phyloP scores from a whole-genome alignment of 441 rosid genomes.

The Corymbia calophylla region DNA sequence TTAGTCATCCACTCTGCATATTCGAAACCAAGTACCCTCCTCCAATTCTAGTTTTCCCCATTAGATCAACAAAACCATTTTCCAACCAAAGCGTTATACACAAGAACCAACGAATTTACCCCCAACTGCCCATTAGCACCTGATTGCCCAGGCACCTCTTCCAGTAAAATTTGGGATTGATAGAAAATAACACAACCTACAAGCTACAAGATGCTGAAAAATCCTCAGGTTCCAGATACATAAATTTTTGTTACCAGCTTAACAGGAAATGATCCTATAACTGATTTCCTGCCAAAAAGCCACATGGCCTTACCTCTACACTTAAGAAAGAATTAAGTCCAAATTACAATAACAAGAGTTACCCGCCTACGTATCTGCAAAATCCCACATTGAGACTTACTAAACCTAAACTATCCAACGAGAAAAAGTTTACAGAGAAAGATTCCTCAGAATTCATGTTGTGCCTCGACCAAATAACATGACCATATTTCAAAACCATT shows the following conservation, averaged over 20 bases:
- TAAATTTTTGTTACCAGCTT: neutral
- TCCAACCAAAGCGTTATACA: neutral
- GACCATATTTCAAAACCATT: neutral
- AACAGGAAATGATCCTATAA: neutral
- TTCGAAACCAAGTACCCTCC: neutral
- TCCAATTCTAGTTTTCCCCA: neutral
- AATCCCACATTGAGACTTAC: neutral
- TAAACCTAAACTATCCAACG: neutral
- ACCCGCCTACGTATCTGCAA: neutral
- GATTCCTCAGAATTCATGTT: neutral
- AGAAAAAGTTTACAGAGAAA: neutral
- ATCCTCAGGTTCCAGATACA: neutral
- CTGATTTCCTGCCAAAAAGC: neutral
- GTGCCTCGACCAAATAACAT: neutral
- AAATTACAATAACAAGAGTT: neutral
- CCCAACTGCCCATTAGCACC: neutral
- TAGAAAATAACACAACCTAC: neutral
- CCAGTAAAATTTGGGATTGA: neutral
- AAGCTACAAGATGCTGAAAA: neutral
- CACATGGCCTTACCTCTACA: neutral
- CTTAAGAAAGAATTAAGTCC: neutral
- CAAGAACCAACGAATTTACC: neutral
- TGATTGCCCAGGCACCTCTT: neutral
- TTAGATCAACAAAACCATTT: neutral
- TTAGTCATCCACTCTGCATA: neutral